Conservation (phyloP, 495 filamentous ascomycete species). For the Hypoxylon trugodes region DNA sequence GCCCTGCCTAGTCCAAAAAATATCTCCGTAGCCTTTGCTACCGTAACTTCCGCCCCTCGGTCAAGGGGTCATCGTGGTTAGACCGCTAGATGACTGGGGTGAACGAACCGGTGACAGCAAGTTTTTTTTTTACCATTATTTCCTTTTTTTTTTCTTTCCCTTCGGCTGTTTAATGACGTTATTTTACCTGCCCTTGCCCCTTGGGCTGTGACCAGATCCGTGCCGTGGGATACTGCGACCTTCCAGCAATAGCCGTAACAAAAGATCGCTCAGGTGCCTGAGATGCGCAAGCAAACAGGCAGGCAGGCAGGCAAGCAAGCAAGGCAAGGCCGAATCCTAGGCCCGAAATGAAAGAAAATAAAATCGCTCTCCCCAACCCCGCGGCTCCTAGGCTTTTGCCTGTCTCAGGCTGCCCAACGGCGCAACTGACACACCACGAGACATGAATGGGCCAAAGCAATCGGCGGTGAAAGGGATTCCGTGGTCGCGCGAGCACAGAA, state of each 20-base stretch:
- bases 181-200: background rate
- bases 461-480: slow-evolving; percentile 32
- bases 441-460: slow-evolving; percentile 10
- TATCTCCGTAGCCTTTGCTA: slow-evolving; percentile 35
- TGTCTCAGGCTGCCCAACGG: slow-evolving; percentile 29
- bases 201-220: slow-evolving; percentile 3
- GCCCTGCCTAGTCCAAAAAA: slow-evolving; percentile 5
- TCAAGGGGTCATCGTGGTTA: slow-evolving; percentile 26
- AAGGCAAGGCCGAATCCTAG: background rate
- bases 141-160: background rate
- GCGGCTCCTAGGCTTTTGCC: slow-evolving; percentile 15
- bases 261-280: slow-evolving; percentile 17
- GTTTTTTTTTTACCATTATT: too few relatives aligned
- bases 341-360: background rate
- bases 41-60: slow-evolving; percentile 21
- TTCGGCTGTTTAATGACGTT: slow-evolving; percentile 2
- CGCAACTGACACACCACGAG: slow-evolving; percentile 29
- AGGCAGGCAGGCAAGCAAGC: too few relatives aligned
- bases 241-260: slow-evolving; percentile 12
- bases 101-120: slow-evolving; percentile 5
- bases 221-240: slow-evolving; percentile 20
- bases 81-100: slow-evolving; percentile 4
- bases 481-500: slow-evolving; percentile 16
- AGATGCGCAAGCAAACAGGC: background rate
- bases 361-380: slow-evolving; percentile 17